Conservation (phyloP, 2,329 filamentous ascomycete species). For the Hypoxylon sp. region DNA sequence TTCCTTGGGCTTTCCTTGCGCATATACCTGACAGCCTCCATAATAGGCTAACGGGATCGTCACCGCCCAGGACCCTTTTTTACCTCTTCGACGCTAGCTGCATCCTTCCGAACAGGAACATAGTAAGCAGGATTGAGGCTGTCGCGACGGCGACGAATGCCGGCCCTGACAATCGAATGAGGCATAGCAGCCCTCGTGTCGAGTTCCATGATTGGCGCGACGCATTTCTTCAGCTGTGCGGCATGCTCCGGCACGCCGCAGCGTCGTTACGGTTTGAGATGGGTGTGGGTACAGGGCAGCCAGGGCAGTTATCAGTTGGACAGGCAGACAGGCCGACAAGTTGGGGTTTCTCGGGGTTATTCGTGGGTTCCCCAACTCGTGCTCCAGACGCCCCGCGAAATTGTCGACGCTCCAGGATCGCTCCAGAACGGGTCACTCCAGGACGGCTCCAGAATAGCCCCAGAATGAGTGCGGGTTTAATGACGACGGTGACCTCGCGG, state of each 20-base stretch:
- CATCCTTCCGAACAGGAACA: slow-evolving; percentile 11
- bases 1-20: background rate
- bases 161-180: background rate
- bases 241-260: too few relatives aligned
- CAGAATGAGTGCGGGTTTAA: background rate
- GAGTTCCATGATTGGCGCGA: slow-evolving; percentile 2
- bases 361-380: background rate
- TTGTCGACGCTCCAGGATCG: slow-evolving; percentile 1
- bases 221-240: background rate
- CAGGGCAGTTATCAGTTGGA: too few relatives aligned
- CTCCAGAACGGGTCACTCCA: background rate
- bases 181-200: slow-evolving; percentile 12
- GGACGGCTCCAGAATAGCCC: background rate
- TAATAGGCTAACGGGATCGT: background rate
- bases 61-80: background rate
- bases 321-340: too few relatives aligned
- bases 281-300: too few relatives aligned
- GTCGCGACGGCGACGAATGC: background rate
- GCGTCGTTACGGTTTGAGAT: too few relatives aligned
- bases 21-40: background rate
- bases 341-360: background rate
- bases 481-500: slow-evolving; percentile 10
- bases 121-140: slow-evolving; percentile 22
- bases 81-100: background rate
- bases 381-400: background rate